phyloP scores from a whole-genome alignment of 2,329 filamentous ascomycete species.

The Diaporthe destruens region DNA sequence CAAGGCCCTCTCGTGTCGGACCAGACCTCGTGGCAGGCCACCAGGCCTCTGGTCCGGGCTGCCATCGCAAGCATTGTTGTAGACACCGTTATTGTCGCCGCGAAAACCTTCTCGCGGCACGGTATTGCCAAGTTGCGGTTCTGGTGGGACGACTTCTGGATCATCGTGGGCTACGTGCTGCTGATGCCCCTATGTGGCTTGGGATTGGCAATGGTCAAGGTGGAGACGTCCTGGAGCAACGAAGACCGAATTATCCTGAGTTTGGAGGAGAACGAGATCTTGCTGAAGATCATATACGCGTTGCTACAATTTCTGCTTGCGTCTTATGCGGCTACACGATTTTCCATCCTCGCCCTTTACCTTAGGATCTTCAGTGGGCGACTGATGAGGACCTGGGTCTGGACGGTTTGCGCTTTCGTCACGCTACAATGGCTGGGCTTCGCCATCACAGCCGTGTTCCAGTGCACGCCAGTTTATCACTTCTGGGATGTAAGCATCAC shows the following conservation, averaged over 20 bases:
- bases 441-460: constrained; percentile 6
- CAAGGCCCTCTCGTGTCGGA: constrained; percentile 36
- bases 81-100: constrained; percentile 38
- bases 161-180: constrained; percentile 33
- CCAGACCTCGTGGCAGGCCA: constrained; percentile 34
- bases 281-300: constrained; percentile 37
- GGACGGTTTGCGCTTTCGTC: constrained; percentile 30
- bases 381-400: no score
- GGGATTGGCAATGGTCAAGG: constrained; percentile 31
- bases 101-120: constrained; percentile 38
- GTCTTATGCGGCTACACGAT: constrained; percentile 38
- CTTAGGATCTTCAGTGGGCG: constrained; percentile 40
- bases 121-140: constrained; percentile 35
- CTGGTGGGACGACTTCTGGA: constrained; percentile 42
- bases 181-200: constrained; percentile 39
- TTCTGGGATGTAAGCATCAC: no score
- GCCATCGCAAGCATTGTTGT: constrained; percentile 31
- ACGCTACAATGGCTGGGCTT: constrained; percentile 37
- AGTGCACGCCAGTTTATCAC: constrained; percentile 32
- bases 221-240: constrained; percentile 32
- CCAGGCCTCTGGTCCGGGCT: constrained; percentile 33
- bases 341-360: constrained; percentile 40
- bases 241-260: constrained; percentile 37
- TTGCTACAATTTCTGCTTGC: constrained; percentile 33
- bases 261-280: constrained; percentile 36